These are phyloP conservation scores for Debaryomycetaceae sp. DNA, from an alignment of 1,139 yeast genomes.

Conservation along the genomic window DNA sequence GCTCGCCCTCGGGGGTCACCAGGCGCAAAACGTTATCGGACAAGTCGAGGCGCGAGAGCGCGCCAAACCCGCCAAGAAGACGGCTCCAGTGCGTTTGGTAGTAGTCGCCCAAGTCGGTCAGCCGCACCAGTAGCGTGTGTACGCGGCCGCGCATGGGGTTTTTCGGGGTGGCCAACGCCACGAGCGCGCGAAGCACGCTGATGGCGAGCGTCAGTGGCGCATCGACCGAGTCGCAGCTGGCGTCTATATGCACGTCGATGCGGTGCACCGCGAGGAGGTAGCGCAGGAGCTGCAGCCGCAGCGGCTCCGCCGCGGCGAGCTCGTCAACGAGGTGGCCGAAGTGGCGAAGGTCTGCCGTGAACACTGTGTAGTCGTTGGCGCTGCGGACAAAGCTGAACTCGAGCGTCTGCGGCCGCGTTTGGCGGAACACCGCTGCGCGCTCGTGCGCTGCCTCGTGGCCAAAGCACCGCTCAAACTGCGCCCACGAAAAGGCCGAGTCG, in stretches of 20 bases:
- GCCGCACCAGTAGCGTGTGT: conserved; percentile 20
- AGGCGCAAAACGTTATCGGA: conserved; percentile 24
- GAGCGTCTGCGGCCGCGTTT: conserved; percentile 21
- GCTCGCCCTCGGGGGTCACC: conserved; percentile 10
- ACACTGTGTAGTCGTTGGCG: conserved; percentile 25
- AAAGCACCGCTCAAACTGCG: conserved; percentile 1
- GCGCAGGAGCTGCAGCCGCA: not conserved
- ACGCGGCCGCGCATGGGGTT: conserved; percentile 20
- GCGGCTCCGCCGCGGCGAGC: not conserved
- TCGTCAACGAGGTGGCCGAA: conserved; percentile 13
- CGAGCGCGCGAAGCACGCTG: conserved; percentile 24
- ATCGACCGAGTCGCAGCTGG: conserved; percentile 21
- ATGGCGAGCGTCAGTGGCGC: conserved; percentile 27
- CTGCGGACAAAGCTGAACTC: conserved; percentile 26
- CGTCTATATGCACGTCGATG: conserved; percentile 24
- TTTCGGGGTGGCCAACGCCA: conserved; percentile 16
- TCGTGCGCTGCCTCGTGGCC: not conserved
- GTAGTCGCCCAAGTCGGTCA: conserved; percentile 36
- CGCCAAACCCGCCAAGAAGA: conserved; percentile 23
- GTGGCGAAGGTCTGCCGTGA: conserved; percentile 21
- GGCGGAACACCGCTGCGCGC: conserved; percentile 13
- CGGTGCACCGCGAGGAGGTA: conserved; percentile 17
- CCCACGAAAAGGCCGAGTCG: conserved; percentile 1
- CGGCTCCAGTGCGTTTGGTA: conserved; percentile 32
- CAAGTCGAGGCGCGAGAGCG: conserved; percentile 21